Conservation (phyloP, 106 monocot species). For the Agapanthus africanus region DNA sequence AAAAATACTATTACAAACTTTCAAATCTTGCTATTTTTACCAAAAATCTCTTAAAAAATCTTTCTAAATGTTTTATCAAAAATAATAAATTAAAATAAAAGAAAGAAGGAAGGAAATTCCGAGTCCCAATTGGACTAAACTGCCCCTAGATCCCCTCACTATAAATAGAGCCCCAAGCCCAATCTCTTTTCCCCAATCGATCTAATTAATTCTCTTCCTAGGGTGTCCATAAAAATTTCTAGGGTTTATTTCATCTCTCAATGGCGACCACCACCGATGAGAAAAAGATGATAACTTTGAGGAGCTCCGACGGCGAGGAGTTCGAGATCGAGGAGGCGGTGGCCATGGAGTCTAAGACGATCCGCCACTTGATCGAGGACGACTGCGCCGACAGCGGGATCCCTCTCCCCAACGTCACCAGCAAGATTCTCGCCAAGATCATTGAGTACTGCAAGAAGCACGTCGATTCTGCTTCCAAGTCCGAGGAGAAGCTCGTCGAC, state of each 20-base stretch:
- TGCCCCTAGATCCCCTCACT: no score
- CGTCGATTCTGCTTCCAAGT: not conserved
- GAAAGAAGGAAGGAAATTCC: no score
- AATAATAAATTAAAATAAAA: no score
- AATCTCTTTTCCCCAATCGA: no score
- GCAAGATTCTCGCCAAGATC: conserved; percentile 9
- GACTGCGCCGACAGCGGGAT: conserved; percentile 9
- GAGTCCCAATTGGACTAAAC: no score
- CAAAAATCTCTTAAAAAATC: no score
- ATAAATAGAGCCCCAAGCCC: no score
- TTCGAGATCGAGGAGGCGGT: conserved; percentile 11
- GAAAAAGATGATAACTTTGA: conserved; percentile 13
- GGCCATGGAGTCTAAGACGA: conserved; percentile 16
- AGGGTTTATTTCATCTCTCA: not conserved
- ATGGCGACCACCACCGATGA: not conserved
- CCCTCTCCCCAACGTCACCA: conserved; percentile 13
- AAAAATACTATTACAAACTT: no score
- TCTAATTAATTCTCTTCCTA: no score
- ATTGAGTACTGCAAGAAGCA: conserved; percentile 18
- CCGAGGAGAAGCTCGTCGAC: conserved; percentile 7
- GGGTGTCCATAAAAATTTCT: no score
- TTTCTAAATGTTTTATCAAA: no score
- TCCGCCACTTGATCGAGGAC: conserved; percentile 18
- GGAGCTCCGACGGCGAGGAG: conserved; percentile 17
- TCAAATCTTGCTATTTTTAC: no score